Base-by-base conservation (phyloP, 2,329 filamentous ascomycete species). In the Elsinoe perseae region DNA sequence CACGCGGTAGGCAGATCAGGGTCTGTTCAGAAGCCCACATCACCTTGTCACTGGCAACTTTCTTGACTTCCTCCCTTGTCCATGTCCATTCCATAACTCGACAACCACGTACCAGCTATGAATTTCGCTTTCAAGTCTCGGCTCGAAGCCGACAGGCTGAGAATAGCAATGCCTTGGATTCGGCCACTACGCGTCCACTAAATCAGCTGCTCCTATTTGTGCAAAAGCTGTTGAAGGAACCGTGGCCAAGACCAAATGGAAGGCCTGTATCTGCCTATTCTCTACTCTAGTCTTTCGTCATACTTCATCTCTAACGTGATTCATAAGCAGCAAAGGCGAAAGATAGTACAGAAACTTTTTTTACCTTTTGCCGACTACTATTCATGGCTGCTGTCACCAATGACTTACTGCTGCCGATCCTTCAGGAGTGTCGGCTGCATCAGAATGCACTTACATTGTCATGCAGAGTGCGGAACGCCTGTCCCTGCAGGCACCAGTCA, bases 211-310 rank as follows among this genome's bases (percentile, higher is more conserved):
- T 27, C 12, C 46, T 32, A 20, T n/a, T 50, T 32, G n/a, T 23
- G 20, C 18, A 23, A 16, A 30, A 14, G 9, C 46, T 32, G 12
- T 12, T 27, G 46, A 34, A 50, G 46, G 46, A 50, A 28, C 46
- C 46, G 46, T 28, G 21, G 46, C 27, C 28, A 34, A 32, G 27
- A 28, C 28, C 46, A 25, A 50, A 50, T 30, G 46, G 46, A 25
- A 50, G 46, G 28, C 46, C 43, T 28, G 21, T 28, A 20, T 34
- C 46, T 50, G 46, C 46, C 46, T 50, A 50, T 50, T 50, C 34
- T 50, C 28, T 36, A 6, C 10, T 28, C 3, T 9, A 2, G 12
- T 12, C 18, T 21, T 21, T 42, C 38, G 27, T 30, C 43, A 48
- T 18, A 27, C n/a, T 25, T 23, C 27, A 30, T 18, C 27, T 23